A percentile compares a stretch with the other conserved stretches of the same genome.
phyloP scores from a whole-genome alignment of 2,329 filamentous ascomycete genomes.

The Calycina herbarum region DNA sequence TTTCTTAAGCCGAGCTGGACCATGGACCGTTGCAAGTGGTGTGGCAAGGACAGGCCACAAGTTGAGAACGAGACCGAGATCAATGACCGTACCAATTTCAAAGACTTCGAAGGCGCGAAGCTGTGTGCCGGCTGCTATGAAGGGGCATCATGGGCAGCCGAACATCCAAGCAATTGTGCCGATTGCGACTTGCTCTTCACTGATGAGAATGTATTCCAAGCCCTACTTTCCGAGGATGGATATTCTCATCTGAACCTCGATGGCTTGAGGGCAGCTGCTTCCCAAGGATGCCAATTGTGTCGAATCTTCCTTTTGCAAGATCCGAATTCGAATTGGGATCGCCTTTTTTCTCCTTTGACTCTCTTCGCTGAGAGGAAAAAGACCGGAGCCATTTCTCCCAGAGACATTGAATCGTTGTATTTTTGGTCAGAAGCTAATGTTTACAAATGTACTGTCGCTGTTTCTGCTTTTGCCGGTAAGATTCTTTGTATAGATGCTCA shows the following conservation, averaged over 20 bases:
- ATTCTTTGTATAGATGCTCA: not conserved
- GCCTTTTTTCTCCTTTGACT: not conserved
- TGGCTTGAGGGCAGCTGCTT: not conserved
- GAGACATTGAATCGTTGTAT: conserved; percentile 16
- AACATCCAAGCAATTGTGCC: conserved; percentile 6
- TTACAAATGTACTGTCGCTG: conserved; percentile 10
- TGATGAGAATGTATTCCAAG: not conserved
- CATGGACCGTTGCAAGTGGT: conserved; percentile 18
- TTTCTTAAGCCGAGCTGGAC: not conserved
- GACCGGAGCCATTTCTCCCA: not conserved
- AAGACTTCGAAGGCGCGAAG: conserved; percentile 10
- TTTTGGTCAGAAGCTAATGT: conserved; percentile 10
- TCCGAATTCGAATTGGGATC: conserved; percentile 7
- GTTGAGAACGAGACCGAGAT: not conserved
- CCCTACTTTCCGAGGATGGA: conserved; percentile 9
- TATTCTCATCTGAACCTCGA: not conserved
- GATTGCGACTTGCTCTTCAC: conserved; percentile 9
- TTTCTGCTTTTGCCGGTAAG: conserved; percentile 12
- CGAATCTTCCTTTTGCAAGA: conserved; percentile 18
- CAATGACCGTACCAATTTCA: not conserved
- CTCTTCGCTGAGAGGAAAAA: conserved; percentile 7
- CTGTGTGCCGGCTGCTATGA: conserved; percentile 4
- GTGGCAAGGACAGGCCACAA: not conserved
- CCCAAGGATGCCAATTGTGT: conserved; percentile 16
- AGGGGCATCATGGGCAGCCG: conserved; percentile 1